Percentiles rank a stretch among this genome's conserved stretches.
phyloP scores from a whole-genome alignment of 306 rosid species.

The Luffa aegyptiaca region DNA sequence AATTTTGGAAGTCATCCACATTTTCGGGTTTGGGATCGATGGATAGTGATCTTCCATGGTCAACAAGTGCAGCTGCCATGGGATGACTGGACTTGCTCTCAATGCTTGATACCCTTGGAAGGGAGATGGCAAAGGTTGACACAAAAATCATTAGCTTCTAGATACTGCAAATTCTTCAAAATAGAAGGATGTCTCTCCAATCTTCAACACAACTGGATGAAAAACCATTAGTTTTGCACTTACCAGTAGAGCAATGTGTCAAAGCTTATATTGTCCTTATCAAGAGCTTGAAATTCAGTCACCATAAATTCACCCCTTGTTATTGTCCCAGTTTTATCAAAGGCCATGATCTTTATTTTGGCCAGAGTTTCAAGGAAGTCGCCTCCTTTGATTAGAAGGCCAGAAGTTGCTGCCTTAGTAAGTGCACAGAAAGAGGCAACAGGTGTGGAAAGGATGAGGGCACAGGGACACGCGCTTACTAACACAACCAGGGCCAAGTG shows the following conservation, averaged over 20 bases:
- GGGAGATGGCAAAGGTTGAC: background rate
- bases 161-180: background rate
- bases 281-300: slow-evolving; percentile 48
- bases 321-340: slow-evolving; percentile 93
- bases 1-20: slow-evolving; percentile 58
- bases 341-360: slow-evolving; percentile 60
- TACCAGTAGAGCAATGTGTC: slow-evolving; percentile 71
- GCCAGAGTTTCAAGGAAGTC: slow-evolving; percentile 67
- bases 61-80: slow-evolving; percentile 72
- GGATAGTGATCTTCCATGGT: slow-evolving; percentile 62
- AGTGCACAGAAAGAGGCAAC: slow-evolving; percentile 95
- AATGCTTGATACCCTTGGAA: slow-evolving; percentile 77
- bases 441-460: slow-evolving; percentile 88
- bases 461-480: slow-evolving; percentile 93
- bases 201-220: background rate
- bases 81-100: slow-evolving; percentile 99
- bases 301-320: slow-evolving; percentile 85
- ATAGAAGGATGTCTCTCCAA: background rate
- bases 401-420: slow-evolving; percentile 76
- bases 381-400: slow-evolving; percentile 93
- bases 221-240: background rate
- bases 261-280: slow-evolving; percentile 38
- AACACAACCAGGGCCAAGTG: slow-evolving; percentile 79
- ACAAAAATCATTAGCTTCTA: background rate
- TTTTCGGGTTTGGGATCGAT: slow-evolving; percentile 67